These are phyloP conservation scores for Gossypium mustelinum DNA, from an alignment of 345 rosid genomes.

Conservation along the genomic window DNA sequence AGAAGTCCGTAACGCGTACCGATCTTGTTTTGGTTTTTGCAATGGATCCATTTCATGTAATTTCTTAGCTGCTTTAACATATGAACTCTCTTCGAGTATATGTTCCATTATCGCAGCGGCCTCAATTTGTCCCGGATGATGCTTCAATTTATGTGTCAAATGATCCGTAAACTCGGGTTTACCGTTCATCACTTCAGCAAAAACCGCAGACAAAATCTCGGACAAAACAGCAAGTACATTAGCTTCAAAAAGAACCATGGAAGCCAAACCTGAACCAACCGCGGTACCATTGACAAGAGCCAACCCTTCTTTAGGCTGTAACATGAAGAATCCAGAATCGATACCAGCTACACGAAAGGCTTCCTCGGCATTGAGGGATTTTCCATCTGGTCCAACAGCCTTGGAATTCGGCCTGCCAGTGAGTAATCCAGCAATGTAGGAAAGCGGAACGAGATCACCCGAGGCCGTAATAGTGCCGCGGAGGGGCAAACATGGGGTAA, in stretches of 20 bases:
- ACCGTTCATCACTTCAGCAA: slow-evolving; percentile 52
- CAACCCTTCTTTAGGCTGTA: slow-evolving; percentile 73
- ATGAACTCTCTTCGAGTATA: slow-evolving; percentile 42
- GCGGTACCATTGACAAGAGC: slow-evolving; percentile 69
- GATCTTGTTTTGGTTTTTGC: slow-evolving; percentile 53
- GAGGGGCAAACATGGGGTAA: slow-evolving; percentile 67
- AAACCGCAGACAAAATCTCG: slow-evolving; percentile 39
- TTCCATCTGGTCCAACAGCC: slow-evolving; percentile 54
- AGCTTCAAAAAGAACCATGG: slow-evolving; percentile 46
- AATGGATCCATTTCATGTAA: slow-evolving; percentile 45
- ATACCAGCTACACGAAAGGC: slow-evolving; percentile 49
- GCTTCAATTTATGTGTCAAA: slow-evolving; percentile 53
- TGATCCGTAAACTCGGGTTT: slow-evolving; percentile 53
- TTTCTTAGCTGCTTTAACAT: slow-evolving; percentile 41
- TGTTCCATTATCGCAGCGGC: slow-evolving; percentile 58
- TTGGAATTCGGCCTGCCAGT: slow-evolving; percentile 61
- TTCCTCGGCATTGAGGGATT: slow-evolving; percentile 40
- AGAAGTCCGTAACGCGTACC: slow-evolving; percentile 50
- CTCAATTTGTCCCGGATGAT: slow-evolving; percentile 57
- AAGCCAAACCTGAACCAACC: slow-evolving; percentile 67
- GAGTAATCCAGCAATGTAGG: slow-evolving; percentile 65
- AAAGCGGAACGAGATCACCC: slow-evolving; percentile 67
- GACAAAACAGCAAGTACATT: slow-evolving; percentile 35
- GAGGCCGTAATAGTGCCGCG: slow-evolving; percentile 75
- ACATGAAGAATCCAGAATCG: slow-evolving; percentile 38